Evolutionary conservation across 2,329 filamentous ascomycete genomes (phyloP).

Genomic region (Claviceps africana): DNA sequence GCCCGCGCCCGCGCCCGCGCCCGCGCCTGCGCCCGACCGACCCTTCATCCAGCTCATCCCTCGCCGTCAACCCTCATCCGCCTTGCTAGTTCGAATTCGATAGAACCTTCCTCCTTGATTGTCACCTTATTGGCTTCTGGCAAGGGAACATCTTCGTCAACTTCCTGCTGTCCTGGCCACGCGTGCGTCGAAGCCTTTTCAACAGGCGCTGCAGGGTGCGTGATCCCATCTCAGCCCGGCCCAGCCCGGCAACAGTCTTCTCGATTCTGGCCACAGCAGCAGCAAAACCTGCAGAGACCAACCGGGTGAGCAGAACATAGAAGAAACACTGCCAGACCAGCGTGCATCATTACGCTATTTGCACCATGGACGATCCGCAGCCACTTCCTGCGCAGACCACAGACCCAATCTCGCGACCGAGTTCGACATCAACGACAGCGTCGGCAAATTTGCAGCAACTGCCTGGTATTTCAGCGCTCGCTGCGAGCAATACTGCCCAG

Average conservation of each 20-base stretch:
- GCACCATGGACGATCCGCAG: constrained; percentile 34
- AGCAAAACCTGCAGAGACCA: background rate
- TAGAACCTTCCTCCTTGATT: background rate
- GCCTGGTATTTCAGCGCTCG: constrained; percentile 31
- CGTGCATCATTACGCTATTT: background rate
- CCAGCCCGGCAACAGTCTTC: background rate
- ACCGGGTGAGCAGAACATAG: too few relatives aligned
- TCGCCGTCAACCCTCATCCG: background rate
- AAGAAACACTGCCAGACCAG: background rate
- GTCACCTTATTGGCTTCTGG: background rate
- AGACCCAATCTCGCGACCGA: constrained; percentile 36
- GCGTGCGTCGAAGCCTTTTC: background rate
- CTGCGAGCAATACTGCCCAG: constrained; percentile 24
- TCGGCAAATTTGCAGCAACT: constrained; percentile 29
- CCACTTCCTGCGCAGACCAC: constrained; percentile 24
- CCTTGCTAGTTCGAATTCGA: background rate
- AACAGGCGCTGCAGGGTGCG: background rate
- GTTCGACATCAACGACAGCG: constrained; percentile 33
- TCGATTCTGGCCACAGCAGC: background rate
- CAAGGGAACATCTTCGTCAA: too few relatives aligned
- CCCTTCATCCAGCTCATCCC: background rate
- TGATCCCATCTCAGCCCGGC: background rate
- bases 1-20: too few relatives aligned
- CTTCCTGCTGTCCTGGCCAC: too few relatives aligned
- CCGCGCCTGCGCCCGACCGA: background rate